Evolutionary conservation across 1,284 basidiomycete species (phyloP), one percentile per base, ranked within the genome.

Genomic region (Mycena citricolor): DNA sequence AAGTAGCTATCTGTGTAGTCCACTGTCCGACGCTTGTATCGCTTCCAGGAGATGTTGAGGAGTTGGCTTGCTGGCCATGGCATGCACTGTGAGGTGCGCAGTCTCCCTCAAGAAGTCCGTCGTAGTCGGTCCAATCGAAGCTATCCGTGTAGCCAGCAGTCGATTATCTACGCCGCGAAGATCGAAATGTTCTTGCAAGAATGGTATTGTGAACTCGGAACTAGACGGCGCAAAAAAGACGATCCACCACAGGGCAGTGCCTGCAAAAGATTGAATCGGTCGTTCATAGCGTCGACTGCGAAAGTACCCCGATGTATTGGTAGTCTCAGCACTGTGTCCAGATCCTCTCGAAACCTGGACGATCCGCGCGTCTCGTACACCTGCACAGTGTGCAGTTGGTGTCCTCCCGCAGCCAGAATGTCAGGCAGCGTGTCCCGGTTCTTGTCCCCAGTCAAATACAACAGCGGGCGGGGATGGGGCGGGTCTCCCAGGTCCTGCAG

Each of bases 381-480:
- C 55, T 83, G 74, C 13, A 87, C 54, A 13, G 67, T 52, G 12
- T 71, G 62, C 20, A 84, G 60, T 25, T 56, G 57, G 2, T 86
- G 59, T 1, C 69, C 69, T 0, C 66, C 73, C 0, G 66, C 66
- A 0, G 55, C 45, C 26, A 92, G 65, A 8, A 82, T 71, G 4
- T 49, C 65, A 0, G 77, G 67, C 2, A 91, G 61, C 0, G 77
- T 83, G 52, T 90, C 86, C 13, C 77, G 71, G 49, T 86, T 90
- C 69, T 90, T 91, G 69, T 91, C 89, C 13, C 88, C 88, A 5
- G 78, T 85, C 7, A 92, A 71, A 59, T 87, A 90, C 10, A 92
- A 61, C 39, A 91, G 55, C 19, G 51, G 31, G 13, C 13, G 29
- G 2, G 13, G 4, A 12, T 36, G 39, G 5, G 47, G 28, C 21